Conservation (phyloP, 176 grass and related monocot species). For the Elaeis guineensis region DNA sequence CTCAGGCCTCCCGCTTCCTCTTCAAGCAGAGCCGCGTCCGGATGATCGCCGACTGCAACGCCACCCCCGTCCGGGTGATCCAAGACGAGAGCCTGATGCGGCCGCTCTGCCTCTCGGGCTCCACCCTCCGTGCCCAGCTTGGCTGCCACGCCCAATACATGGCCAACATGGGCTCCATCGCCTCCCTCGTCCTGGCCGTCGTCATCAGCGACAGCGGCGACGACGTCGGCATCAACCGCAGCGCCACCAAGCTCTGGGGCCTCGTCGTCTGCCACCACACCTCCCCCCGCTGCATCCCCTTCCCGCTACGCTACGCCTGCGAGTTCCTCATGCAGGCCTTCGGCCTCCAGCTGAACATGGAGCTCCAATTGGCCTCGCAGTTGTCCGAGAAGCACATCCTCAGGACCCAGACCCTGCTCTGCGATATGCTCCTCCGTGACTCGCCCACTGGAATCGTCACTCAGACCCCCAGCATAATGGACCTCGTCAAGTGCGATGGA, state of each 20-base stretch:
- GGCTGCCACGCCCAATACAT: conserved; percentile 94
- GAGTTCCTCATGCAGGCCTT: conserved; percentile 99
- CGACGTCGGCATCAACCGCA: conserved; percentile 15
- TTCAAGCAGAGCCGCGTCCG: conserved; percentile 95
- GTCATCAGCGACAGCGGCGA: conserved; percentile 72
- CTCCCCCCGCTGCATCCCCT: conserved; percentile 80
- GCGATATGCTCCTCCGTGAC: conserved; percentile 90
- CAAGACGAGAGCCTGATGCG: conserved; percentile 62
- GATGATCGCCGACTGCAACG: conserved; percentile 86
- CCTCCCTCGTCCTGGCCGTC: conserved; percentile 83
- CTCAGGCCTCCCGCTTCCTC: conserved; percentile 89
- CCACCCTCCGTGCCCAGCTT: conserved; percentile 71
- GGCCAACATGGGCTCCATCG: conserved; percentile 95
- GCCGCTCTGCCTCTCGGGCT: conserved; percentile 85
- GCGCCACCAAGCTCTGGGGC: conserved; percentile 82
- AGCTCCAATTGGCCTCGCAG: conserved; percentile 81
- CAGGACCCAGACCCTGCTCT: conserved; percentile 74
- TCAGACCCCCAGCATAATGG: conserved; percentile 96
- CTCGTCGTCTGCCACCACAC: conserved; percentile 96
- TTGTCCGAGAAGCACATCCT: conserved; percentile 90
- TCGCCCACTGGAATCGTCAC: conserved; percentile 84
- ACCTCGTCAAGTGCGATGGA: conserved; percentile 96
- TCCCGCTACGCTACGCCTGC: conserved; percentile 86
- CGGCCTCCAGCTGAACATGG: conserved; percentile 91
- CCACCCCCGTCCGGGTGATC: conserved; percentile 58